phyloP scores from a whole-genome alignment of 1,284 basidiomycete genomes.

The Singerocomus rubriflavus region DNA sequence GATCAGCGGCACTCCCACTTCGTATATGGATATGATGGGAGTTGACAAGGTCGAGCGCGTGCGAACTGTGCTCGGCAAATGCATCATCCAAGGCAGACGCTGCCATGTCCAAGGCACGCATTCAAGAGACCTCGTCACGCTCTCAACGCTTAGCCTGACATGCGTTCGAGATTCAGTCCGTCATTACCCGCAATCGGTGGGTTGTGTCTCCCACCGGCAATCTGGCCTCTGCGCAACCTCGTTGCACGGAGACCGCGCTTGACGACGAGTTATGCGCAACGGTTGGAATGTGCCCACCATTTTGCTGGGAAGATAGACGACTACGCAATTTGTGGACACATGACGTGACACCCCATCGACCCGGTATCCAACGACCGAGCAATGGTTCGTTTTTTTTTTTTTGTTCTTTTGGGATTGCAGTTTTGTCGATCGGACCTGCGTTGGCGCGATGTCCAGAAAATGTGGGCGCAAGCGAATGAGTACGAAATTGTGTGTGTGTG shows the following conservation, averaged over 20 bases:
- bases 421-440: background rate
- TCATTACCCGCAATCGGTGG: slow-evolving; percentile 31
- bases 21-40: slow-evolving; percentile 15
- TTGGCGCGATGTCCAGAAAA: slow-evolving; percentile 8
- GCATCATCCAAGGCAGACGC: slow-evolving; percentile 18
- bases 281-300: background rate
- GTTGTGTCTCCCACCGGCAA: slow-evolving; percentile 22
- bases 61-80: slow-evolving; percentile 13
- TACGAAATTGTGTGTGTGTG: background rate
- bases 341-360: slow-evolving; percentile 11
- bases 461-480: background rate
- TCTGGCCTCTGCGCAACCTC: slow-evolving; percentile 33
- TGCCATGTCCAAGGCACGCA: slow-evolving; percentile 21
- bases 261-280: slow-evolving; percentile 21
- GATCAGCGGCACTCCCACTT: background rate
- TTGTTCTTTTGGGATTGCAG: slow-evolving; percentile 7
- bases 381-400: too few relatives aligned
- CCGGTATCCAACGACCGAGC: slow-evolving; percentile 1
- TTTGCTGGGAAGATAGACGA: background rate
- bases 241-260: slow-evolving; percentile 24
- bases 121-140: slow-evolving; percentile 19
- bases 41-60: slow-evolving; percentile 24
- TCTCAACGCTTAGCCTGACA: slow-evolving; percentile 23
- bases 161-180: slow-evolving; percentile 35
- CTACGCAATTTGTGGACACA: slow-evolving; percentile 9